These are phyloP conservation scores for Tagetes patula DNA, from an alignment of 129 eudicot genomes.

Conservation along the genomic window DNA sequence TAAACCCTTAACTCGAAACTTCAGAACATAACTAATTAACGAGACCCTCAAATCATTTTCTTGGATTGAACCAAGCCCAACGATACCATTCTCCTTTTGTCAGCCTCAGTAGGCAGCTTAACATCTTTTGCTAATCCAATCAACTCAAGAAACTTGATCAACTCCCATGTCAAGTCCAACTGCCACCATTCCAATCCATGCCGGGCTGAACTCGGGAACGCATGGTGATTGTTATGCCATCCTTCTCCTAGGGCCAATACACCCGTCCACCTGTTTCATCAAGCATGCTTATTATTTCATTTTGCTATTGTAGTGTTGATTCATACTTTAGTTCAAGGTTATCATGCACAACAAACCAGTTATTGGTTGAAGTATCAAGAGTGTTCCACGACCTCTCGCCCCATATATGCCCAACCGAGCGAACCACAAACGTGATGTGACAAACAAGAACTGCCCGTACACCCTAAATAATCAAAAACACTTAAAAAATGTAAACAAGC, in stretches of 20 bases:
- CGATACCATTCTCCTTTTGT: conserved; percentile 37
- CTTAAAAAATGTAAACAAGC: background rate
- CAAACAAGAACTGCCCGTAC: conserved; percentile 10
- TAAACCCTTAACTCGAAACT: too few species aligned
- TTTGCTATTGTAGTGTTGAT: too few species aligned
- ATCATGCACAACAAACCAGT: conserved; percentile 6
- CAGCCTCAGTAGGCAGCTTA: conserved; percentile 44
- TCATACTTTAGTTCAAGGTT: too few species aligned
- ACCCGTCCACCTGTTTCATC: conserved; percentile 59
- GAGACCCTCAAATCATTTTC: too few species aligned
- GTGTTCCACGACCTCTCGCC: conserved; percentile 29
- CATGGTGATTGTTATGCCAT: conserved; percentile 89
- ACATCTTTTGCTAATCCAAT: conserved; percentile 69
- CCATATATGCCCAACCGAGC: conserved; percentile 17
- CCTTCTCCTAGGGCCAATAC: conserved; percentile 70
- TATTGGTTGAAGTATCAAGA: conserved; percentile 23
- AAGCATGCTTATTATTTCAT: too few species aligned
- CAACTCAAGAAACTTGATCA: conserved; percentile 51
- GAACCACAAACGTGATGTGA: conserved; percentile 10
- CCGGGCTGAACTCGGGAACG: conserved; percentile 69
- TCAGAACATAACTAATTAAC: too few species aligned
- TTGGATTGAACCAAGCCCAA: background rate
- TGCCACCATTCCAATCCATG: conserved; percentile 88
- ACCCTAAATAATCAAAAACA: background rate
- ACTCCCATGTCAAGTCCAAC: conserved; percentile 70